Conservation (phyloP, 73 alveolate genomes). For the Paramecium biaurelia region DNA sequence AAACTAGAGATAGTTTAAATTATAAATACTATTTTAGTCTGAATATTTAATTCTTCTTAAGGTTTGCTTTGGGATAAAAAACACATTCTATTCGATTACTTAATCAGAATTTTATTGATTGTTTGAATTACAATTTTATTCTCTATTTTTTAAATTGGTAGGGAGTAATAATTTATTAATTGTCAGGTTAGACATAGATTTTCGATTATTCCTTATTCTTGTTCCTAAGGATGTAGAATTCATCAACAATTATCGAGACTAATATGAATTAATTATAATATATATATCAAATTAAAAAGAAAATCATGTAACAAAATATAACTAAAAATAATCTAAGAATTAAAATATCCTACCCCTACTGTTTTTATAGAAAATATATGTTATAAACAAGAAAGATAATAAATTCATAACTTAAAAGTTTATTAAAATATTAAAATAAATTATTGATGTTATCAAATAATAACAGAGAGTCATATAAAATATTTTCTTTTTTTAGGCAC, state of each 20-base stretch:
- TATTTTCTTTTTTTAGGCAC: not conserved
- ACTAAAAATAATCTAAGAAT: not conserved
- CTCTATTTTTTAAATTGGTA: not conserved
- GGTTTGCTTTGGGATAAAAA: not conserved
- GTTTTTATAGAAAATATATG: not conserved
- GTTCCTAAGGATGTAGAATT: not conserved
- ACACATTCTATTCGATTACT: not conserved
- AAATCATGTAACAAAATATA: not conserved
- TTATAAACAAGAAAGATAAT: not conserved
- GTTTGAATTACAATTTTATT: not conserved
- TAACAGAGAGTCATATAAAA: not conserved
- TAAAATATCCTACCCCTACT: not conserved
- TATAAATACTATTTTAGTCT: not conserved
- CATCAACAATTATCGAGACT: not conserved
- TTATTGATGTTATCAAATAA: not conserved
- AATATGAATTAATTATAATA: not conserved
- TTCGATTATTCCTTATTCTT: not conserved
- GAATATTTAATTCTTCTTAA: not conserved
- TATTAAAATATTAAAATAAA: not conserved
- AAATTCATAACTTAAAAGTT: not conserved
- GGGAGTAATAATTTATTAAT: not conserved
- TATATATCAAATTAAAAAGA: not conserved
- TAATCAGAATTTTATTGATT: not conserved
- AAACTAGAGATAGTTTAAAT: not conserved
- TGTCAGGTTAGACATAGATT: not conserved